Evolutionary conservation across 2,329 filamentous ascomycete genomes (phyloP).

Genomic region (Septoria petroselini): DNA sequence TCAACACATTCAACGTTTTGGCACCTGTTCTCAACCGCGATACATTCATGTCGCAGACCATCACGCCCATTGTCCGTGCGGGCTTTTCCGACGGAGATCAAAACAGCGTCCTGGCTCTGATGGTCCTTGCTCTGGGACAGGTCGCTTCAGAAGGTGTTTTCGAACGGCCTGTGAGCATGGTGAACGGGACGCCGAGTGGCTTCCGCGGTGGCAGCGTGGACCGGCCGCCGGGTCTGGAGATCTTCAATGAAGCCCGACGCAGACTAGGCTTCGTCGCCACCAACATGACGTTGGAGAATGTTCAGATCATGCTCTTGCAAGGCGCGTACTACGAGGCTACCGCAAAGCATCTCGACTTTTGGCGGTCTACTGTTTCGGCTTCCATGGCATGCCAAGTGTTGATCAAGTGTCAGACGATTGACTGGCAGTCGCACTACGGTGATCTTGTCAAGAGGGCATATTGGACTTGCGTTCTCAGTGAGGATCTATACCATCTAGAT

Average conservation of each 20-base stretch:
- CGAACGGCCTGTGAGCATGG: conserved; percentile 46
- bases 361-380: conserved; percentile 56
- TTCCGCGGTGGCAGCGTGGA: conserved; percentile 52
- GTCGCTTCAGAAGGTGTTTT: conserved; percentile 53
- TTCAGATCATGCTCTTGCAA: conserved; percentile 57
- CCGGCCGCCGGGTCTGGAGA: conserved; percentile 55
- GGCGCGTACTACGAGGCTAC: conserved; percentile 39
- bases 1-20: conserved; percentile 58
- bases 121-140: conserved; percentile 60
- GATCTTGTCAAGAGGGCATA: conserved; percentile 56
- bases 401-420: conserved; percentile 49
- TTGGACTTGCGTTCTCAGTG: conserved; percentile 55
- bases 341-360: conserved; percentile 53
- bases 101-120: conserved; percentile 53
- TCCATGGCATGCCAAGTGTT: conserved; percentile 58
- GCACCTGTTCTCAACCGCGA: conserved; percentile 59
- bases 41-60: conserved; percentile 50
- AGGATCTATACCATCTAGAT: conserved; percentile 56
- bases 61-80: conserved; percentile 47
- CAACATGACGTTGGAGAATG: conserved; percentile 56
- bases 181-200: conserved; percentile 51
- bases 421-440: conserved; percentile 48
- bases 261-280: conserved; percentile 58
- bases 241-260: conserved; percentile 62
- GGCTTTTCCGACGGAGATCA: conserved; percentile 52